These are phyloP conservation scores for Biscogniauxia sp. DNA, from an alignment of 2,329 filamentous ascomycete species.

Conservation along the genomic window DNA sequence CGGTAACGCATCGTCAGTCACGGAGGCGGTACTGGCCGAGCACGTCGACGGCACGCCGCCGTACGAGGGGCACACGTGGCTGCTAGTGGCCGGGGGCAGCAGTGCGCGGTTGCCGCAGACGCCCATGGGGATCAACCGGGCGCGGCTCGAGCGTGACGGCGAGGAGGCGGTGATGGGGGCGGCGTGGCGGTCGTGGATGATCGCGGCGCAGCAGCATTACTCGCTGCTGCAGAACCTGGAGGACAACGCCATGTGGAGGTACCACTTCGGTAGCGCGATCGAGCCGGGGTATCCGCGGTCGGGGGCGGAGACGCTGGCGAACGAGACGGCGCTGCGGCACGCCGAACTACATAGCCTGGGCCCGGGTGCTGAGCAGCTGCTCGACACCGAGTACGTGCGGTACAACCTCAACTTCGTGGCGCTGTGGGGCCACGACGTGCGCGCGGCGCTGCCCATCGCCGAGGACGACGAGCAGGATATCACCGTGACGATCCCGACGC, in stretches of 20 bases:
- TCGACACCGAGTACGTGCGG: conserved; percentile 47
- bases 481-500: conserved; percentile 38
- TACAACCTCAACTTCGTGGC: conserved; percentile 55
- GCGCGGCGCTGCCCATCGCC: conserved; percentile 42
- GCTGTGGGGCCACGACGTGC: conserved; percentile 50
- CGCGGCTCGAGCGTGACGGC: conserved; percentile 20
- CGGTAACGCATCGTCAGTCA: conserved; percentile 6
- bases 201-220: conserved; percentile 47
- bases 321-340: conserved; percentile 13
- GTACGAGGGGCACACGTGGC: conserved; percentile 50
- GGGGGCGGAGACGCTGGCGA: conserved; percentile 12
- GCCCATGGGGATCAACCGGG: conserved; percentile 41
- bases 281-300: conserved; percentile 18
- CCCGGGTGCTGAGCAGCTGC: conserved; percentile 34
- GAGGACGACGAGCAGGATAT: conserved; percentile 46
- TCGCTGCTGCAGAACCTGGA: conserved; percentile 51
- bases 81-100: conserved; percentile 37
- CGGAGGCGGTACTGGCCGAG: conserved; percentile 22
- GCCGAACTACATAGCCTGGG: conserved; percentile 10
- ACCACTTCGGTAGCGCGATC: conserved; percentile 43
- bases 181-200: conserved; percentile 47
- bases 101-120: conserved; percentile 44
- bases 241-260: conserved; percentile 40
- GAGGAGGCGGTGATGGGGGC: conserved; percentile 34
- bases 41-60: conserved; percentile 32